These are phyloP conservation scores for Aspergillus sclerotioniger DNA, from an alignment of 495 filamentous ascomycete species.

Conservation along the genomic window DNA sequence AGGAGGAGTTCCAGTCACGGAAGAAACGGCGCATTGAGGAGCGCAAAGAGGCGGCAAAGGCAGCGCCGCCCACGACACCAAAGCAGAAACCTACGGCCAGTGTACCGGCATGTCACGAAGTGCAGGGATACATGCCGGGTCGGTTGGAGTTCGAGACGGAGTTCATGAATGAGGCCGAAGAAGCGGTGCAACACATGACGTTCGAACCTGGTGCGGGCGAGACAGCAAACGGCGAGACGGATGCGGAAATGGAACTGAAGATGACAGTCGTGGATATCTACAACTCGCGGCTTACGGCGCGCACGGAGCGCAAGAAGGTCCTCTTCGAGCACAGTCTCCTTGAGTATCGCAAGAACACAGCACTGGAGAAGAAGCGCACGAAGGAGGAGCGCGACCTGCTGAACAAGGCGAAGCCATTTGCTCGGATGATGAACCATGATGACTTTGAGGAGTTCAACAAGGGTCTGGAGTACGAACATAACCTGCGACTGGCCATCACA, in stretches of 20 bases:
- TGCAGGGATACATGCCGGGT: slow-evolving; percentile 98
- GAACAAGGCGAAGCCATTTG: slow-evolving; percentile 93
- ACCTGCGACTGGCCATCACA: slow-evolving; percentile 81
- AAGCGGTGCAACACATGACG: slow-evolving; percentile 96
- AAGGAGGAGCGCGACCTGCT: slow-evolving; percentile 91
- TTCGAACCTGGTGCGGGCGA: slow-evolving; percentile 95
- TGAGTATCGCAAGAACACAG: slow-evolving; percentile 86
- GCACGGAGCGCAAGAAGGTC: slow-evolving; percentile 93
- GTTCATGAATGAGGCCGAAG: slow-evolving; percentile 95
- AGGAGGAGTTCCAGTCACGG: slow-evolving; percentile 87
- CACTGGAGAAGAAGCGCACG: slow-evolving; percentile 86
- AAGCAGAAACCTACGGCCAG: slow-evolving; percentile 95
- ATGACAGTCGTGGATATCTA: slow-evolving; percentile 99
- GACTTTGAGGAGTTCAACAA: slow-evolving; percentile 86
- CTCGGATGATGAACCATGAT: slow-evolving; percentile 89
- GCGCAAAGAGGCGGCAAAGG: slow-evolving; percentile 82
- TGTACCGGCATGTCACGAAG: slow-evolving; percentile 93
- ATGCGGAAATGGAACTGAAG: slow-evolving; percentile 96
- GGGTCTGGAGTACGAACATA: slow-evolving; percentile 83
- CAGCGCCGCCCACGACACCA: slow-evolving; percentile 76
- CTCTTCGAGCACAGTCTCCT: slow-evolving; percentile 93
- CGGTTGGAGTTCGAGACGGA: slow-evolving; percentile 97
- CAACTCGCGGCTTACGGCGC: slow-evolving; percentile 84
- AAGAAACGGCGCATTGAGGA: slow-evolving; percentile 96
- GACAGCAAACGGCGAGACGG: slow-evolving; percentile 79